phyloP scores from a whole-genome alignment of 805 yeast genomes.

The Metschnikowia aberdeeniae region DNA sequence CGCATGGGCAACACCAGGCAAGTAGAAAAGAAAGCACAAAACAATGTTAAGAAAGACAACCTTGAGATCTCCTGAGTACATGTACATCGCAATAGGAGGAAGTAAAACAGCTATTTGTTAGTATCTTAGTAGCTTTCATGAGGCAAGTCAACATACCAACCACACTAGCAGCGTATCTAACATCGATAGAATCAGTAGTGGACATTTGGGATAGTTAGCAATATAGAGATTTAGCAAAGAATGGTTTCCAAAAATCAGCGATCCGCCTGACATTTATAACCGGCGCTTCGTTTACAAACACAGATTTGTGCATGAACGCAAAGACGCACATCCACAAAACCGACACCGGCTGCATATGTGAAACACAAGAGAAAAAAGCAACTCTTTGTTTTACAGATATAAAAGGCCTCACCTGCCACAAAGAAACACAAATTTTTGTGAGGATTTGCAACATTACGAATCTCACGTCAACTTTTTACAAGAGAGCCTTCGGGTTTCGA shows the following conservation, averaged over 20 bases:
- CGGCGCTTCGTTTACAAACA: neutral
- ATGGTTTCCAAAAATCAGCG: neutral
- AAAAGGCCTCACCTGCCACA: no score
- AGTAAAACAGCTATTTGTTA: slow-evolving; percentile 2
- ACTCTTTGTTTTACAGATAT: no score
- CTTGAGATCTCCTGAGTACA: neutral
- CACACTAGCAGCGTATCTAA: slow-evolving; percentile 4
- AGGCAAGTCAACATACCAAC: neutral
- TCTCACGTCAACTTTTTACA: no score
- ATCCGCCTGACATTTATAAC: neutral
- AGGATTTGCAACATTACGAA: no score
- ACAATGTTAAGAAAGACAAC: neutral
- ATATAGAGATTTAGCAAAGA: neutral
- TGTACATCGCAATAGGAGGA: slow-evolving; percentile 2
- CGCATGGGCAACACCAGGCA: slow-evolving; percentile 3
- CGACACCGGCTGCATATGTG: neutral
- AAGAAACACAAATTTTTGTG: no score
- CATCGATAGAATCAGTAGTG: neutral
- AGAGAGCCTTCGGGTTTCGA: no score
- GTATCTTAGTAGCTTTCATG: neutral
- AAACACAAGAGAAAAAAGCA: neutral
- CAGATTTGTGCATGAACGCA: neutral
- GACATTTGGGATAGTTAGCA: neutral
- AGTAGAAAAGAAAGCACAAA: slow-evolving; percentile 1
- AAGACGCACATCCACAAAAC: neutral